Base-by-base conservation (phyloP, 768 basidiomycete species). In the Leucogyrophana mollusca region DNA sequence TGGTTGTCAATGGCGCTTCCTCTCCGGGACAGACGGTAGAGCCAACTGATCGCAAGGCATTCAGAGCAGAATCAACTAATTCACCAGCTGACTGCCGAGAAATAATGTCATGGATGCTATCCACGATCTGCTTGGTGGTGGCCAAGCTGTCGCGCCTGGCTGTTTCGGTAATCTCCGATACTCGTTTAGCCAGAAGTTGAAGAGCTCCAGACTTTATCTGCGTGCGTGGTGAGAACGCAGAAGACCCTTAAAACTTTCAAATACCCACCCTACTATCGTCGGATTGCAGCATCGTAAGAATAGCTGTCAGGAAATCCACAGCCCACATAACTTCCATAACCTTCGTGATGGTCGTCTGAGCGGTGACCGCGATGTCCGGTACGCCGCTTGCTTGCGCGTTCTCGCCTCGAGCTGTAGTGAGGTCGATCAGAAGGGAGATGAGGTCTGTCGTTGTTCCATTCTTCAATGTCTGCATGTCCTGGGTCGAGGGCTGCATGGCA, bases 151-250 rank as follows among this genome's bases (percentile, higher is more conserved):
- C 73, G 27, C 68, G 64, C 10, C 94, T 82, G 37, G 78, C 67
- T 17, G 73, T 69, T 8, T 75, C 67, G 4, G 82, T 69, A 43
- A 95, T 73, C 5, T 76, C 69, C 0, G 79, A 73, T 1, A 95
- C 66, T 27, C 90, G 81, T 33, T 82, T 78, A 3, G 77, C 71
- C 11, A 96, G 64, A 8, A 94, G 72, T 25, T 79, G 78, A 23
- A 96, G 74, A 9, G 87, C 87, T 45, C 83, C 86, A 8, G 67
- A 56, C 61, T 85, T 78, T 21, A 84, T 70, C 87, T 90, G 54
- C 25, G 33, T 18, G n/a, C 14, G 18, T 2, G 21, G 30, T 43
- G 47, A 9, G 40, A 38, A 32, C 47, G 57, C 9, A 36, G 17
- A 38, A 32, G 18, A 35, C 25, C 17, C 33, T 14, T 16, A 11